These are phyloP conservation scores for Phaseolus lunatus DNA, from an alignment of 306 rosid genomes.

Conservation along the genomic window DNA sequence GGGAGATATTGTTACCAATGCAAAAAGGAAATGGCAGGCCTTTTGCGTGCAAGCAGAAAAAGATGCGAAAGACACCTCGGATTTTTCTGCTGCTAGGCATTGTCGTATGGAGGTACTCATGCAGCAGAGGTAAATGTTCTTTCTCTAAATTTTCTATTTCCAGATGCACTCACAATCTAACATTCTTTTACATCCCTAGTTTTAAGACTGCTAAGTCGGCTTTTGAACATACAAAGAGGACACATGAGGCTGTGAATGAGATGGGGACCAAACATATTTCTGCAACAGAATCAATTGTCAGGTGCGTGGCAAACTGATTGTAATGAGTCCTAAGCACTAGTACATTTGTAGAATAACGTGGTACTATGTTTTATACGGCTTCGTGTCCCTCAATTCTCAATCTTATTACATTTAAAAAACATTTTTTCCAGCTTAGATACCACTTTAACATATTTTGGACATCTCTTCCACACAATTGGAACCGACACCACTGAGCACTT, in stretches of 20 bases:
- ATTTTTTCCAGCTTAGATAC: too few relatives aligned
- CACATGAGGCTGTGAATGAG: slow-evolving; percentile 70
- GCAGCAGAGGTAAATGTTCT: slow-evolving; percentile 69
- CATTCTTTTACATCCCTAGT: slow-evolving; percentile 48
- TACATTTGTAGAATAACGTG: too few relatives aligned
- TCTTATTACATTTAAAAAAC: too few relatives aligned
- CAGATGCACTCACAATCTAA: not conserved
- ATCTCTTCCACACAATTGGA: too few relatives aligned
- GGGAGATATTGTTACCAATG: slow-evolving; percentile 68
- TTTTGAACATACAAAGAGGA: slow-evolving; percentile 64
- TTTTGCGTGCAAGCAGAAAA: slow-evolving; percentile 77
- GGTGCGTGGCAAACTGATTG: slow-evolving; percentile 56
- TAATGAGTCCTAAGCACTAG: not conserved
- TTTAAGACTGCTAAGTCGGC: slow-evolving; percentile 64
- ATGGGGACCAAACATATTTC: slow-evolving; percentile 66
- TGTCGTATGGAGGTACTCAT: slow-evolving; percentile 85
- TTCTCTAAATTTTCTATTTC: not conserved
- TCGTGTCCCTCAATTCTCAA: too few relatives aligned
- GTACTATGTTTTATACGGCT: too few relatives aligned
- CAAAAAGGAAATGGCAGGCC: slow-evolving; percentile 91
- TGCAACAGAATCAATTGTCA: slow-evolving; percentile 63
- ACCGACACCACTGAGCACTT: too few relatives aligned
- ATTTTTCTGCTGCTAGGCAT: slow-evolving; percentile 87
- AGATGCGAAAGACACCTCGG: slow-evolving; percentile 73
- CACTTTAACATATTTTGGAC: too few relatives aligned